Evolutionary conservation across 1,139 yeast species (phyloP).

Genomic region (Magnusiomyces tetraspermus): DNA sequence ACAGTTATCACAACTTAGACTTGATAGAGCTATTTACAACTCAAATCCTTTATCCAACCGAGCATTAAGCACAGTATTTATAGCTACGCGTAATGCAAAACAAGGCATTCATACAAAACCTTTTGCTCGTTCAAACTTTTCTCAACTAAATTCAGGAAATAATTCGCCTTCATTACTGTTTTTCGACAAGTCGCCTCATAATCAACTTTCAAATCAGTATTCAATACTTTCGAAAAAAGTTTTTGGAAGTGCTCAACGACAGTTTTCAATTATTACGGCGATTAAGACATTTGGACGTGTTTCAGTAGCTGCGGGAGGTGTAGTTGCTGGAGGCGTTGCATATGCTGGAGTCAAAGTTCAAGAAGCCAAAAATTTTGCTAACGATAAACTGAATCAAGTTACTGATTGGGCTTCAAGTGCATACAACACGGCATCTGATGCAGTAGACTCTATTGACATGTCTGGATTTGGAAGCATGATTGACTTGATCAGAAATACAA

Average conservation of each 20-base stretch:
- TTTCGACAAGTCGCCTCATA: too few relatives aligned
- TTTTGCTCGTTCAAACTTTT: too few relatives aligned
- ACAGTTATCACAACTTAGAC: background rate
- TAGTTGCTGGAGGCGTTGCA: conserved; percentile 89
- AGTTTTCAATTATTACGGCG: conserved; percentile 32
- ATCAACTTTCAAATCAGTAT: too few relatives aligned
- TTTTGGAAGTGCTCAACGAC: background rate
- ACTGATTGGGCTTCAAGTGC: conserved; percentile 46
- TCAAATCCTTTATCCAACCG: background rate
- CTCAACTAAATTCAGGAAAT: too few relatives aligned
- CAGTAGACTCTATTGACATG: conserved; percentile 21
- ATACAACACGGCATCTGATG: conserved; percentile 22
- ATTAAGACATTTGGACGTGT: conserved; percentile 50
- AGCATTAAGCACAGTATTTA: background rate
- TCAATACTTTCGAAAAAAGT: too few relatives aligned
- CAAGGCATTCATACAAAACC: background rate
- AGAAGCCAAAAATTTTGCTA: conserved; percentile 66
- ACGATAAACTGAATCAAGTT: conserved; percentile 52
- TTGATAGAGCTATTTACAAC: background rate
- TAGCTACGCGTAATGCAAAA: background rate
- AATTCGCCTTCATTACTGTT: too few relatives aligned
- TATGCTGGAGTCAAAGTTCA: conserved; percentile 86
- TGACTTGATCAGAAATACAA: conserved; percentile 8
- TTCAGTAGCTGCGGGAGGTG: conserved; percentile 72
- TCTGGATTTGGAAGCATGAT: conserved; percentile 22